Base-by-base conservation (phyloP, 352 stramenopile genomes). In the Pythium grandisporangium region DNA sequence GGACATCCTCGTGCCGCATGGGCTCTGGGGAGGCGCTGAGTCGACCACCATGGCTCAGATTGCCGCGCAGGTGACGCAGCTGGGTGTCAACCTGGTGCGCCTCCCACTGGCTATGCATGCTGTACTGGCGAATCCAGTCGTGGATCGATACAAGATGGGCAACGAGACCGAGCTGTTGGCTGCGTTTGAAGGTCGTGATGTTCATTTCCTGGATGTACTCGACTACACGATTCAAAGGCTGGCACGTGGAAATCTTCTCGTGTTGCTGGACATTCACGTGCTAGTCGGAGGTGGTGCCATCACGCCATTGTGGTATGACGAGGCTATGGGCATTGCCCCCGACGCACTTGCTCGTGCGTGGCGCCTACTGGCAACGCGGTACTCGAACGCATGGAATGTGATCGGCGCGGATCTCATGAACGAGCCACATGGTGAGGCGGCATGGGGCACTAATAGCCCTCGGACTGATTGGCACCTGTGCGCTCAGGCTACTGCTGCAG, bases 351-450 rank as follows among this genome's bases (percentile, higher is more conserved):
- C 42, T 14, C 21, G 64, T 2, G 61, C 64, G 6, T 82, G 69
- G 69, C 53, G 36, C 6, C 48, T 62, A 1, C 24, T 82, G 29
- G 55, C 61, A 1, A 37, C 24, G 13, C 62, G 63, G 23, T 78
- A 74, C 52, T 39, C 22, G 21, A 24, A 29, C 1, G 44, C 52
- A 14, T 69, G 66, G 69, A 78, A 82, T 23, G 66, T 78, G 2
- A 30, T 82, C 5, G 69, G 54, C 4, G 60, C 66, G 1, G 69
- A 82, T 45, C 33, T 82, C 8, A 76, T 72, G 45, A 82, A 82
- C 47, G 69, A 82, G 12, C 69, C 69, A 1, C 69, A 82, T 45
- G 69, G 61, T 6, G 40, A 55, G 10, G 69, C 69, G 1, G 56
- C 63, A 1, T 82, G 69, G 69, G 69, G 69, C 2, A 63, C 44